Conservation (phyloP, 495 filamentous ascomycete genomes). For the Aspergillus sparsus region DNA sequence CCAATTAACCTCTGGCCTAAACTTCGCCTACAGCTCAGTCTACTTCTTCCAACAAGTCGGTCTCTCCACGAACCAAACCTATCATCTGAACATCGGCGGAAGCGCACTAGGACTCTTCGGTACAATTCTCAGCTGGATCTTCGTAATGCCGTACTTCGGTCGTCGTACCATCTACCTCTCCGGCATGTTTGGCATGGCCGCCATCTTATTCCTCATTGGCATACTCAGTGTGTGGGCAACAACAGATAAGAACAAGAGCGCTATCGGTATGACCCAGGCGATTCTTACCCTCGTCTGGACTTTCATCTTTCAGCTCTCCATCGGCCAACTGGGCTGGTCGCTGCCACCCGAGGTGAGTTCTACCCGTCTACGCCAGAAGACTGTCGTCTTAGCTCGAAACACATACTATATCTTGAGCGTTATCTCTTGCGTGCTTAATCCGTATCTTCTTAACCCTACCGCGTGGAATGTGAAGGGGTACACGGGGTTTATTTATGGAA, state of each 20-base stretch:
- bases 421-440: constrained; percentile 61
- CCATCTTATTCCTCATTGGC: constrained; percentile 58
- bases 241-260: constrained; percentile 38
- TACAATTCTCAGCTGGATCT: constrained; percentile 62
- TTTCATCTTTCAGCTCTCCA: constrained; percentile 54
- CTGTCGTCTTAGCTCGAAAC: constrained; percentile 60
- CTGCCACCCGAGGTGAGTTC: constrained; percentile 62
- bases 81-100: constrained; percentile 63
- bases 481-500: no score
- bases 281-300: constrained; percentile 58
- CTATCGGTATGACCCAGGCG: constrained; percentile 50
- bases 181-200: constrained; percentile 47
- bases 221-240: constrained; percentile 45
- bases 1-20: constrained; percentile 19
- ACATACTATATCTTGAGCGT: constrained; percentile 57
- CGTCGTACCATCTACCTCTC: constrained; percentile 54
- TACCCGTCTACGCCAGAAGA: constrained; percentile 59
- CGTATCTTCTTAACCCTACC: constrained; percentile 65
- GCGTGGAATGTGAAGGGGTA: constrained; percentile 22
- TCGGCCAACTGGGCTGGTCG: constrained; percentile 63
- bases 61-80: constrained; percentile 54
- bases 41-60: constrained; percentile 60
- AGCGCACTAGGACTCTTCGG: constrained; percentile 66
- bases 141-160: constrained; percentile 57
- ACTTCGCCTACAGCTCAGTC: constrained; percentile 33